Evolutionary conservation across 2,329 filamentous ascomycete genomes (phyloP), one percentile per base, ranked within the genome.

Genomic region (Dactylonectria macrodidyma): DNA sequence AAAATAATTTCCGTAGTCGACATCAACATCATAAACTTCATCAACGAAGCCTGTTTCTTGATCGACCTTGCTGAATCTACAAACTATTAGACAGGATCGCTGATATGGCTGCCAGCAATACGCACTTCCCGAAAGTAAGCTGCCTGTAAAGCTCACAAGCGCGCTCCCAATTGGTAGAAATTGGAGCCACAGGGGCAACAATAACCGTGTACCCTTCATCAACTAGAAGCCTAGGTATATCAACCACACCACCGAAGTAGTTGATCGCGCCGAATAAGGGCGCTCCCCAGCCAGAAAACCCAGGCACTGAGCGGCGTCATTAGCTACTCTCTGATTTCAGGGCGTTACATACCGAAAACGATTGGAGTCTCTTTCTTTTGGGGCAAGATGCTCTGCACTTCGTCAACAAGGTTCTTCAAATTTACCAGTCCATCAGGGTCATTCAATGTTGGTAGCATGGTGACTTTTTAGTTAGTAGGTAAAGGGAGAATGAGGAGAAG

Each of bases 91-190:
- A 36, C 1, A 47, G 26, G 36, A 52, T 24, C 26, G 16, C 11
- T 33, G 11, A 30, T 33, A 19, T 34, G 6, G 44, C 14, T 30
- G 11, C 11, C 6, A 12, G 24, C 14, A 7, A 16, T 19, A 50
- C 30, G 36, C 52, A 65, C 62, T 24, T 14, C 46, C 56, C 56
- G 10, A 55, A 54, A 36, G 56, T 65, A n/a, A 65, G 62, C 48
- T 65, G 62, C 5, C 56, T 65, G 48, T 65, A 60, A 5, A 65
- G 62, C 56, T 65, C 62, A 50, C 62, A 65, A 26, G 62, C 62
- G 38, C 62, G 62, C 44, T 65, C 62, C 62, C 62, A 65, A 6
- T 65, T 65, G 14, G 62, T 59, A 5, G 62, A 65, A 12, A 65
- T 38, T 22, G 62, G 62, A 60, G 62, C 56, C 24, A 65, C 34